Evolutionary conservation across 2,329 filamentous ascomycete genomes (phyloP).

Genomic region (Aspergillus felis): DNA sequence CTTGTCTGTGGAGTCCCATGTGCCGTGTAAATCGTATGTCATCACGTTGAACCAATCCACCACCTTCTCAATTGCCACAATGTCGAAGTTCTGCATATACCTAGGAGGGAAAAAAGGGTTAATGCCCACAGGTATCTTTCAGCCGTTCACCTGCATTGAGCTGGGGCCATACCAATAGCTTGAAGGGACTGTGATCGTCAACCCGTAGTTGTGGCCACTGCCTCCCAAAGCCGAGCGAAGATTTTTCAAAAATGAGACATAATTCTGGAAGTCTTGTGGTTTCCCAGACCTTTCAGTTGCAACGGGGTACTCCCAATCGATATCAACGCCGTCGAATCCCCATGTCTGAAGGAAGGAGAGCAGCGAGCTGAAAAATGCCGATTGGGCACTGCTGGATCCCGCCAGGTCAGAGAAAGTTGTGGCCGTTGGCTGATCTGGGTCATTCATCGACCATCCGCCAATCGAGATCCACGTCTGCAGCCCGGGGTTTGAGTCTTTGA

Average conservation of each 20-base stretch:
- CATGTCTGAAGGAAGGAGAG: constrained; percentile 39
- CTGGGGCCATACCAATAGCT: constrained; percentile 23
- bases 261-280: constrained; percentile 32
- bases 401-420: constrained; percentile 16
- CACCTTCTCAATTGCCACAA: constrained; percentile 6
- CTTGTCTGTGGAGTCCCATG: constrained; percentile 6
- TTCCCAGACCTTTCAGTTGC: constrained; percentile 38
- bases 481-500: not conserved
- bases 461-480: constrained; percentile 28
- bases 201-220: constrained; percentile 6
- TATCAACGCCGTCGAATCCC: constrained; percentile 43
- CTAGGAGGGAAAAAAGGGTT: not conserved
- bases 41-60: constrained; percentile 24
- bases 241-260: constrained; percentile 10
- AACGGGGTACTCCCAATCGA: constrained; percentile 43
- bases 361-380: constrained; percentile 34
- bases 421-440: constrained; percentile 17
- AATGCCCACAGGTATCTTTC: not conserved
- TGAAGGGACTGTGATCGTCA: constrained; percentile 19
- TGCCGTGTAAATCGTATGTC: constrained; percentile 23
- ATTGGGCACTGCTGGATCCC: constrained; percentile 5
- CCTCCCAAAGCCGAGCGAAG: constrained; percentile 2
- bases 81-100: constrained; percentile 21
- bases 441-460: constrained; percentile 40
- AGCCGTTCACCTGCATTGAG: not conserved